Base-by-base conservation (phyloP, 2,329 filamentous ascomycete species). In the Tolypocladium sp. region DNA sequence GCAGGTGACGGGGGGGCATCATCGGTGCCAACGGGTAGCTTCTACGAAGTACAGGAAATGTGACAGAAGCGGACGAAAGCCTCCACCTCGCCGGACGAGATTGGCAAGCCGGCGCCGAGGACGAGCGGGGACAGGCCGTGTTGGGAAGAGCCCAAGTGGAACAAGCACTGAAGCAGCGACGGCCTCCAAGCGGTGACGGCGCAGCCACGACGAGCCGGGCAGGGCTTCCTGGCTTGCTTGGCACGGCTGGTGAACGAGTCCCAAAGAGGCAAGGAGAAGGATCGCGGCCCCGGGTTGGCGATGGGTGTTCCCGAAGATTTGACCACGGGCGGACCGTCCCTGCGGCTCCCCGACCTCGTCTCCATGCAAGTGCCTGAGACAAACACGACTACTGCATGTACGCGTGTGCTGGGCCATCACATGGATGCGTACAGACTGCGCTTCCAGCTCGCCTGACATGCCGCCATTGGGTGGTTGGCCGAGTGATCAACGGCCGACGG, bases 401-500 rank as follows among this genome's bases (percentile, higher is more conserved):
- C 9, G 17, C 25, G 30, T 35, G 30, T 35, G 41, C 38, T 46
- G 30, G 58, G 37, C 33, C 46, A 55, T 60, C 38, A 56, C 56
- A 59, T 62, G 59, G 58, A 41, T 51, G 38, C 38, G 52, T 30
- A 52, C 49, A 55, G 35, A 37, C 9, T 22, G 33, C 27, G 10
- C 2, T 6, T 15, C 40, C 40, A 27, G 56, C 27, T 42, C 51
- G 57, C 56, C 60, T 58, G 49, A 56, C 59, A 30, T 13, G 57
- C 17, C 41, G 40, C 57, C 20, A 62, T 60, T 63, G 63, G 63
- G 37, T 37, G 59, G 58, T 54, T 55, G 61, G 58, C 59, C 56
- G 57, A 63, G 60, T 63, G 59, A 63, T 62, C 41, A 62, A 61
- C 58, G 52, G 57, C 57, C 58, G 51, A 57, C 54, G 54, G 57